Evolutionary conservation across 192 early-diverging fungal species (phyloP).

Genomic region (Backusella australiensis): DNA sequence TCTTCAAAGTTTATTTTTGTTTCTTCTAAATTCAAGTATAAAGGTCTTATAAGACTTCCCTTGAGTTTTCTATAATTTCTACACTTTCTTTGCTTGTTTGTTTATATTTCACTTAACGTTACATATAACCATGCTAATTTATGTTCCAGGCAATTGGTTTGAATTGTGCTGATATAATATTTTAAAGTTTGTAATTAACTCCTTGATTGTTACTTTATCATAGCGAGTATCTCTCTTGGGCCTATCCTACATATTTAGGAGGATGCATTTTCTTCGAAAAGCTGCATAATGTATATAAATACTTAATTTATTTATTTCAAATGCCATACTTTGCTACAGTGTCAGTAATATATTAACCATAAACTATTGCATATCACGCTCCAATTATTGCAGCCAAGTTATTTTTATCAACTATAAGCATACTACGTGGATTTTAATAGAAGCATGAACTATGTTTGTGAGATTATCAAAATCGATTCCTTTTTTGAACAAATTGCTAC

Average conservation of each 20-base stretch:
- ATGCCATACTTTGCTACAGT: not conserved
- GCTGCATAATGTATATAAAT: not conserved
- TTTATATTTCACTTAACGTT: not conserved
- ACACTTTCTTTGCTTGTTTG: not conserved
- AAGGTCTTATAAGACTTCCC: not conserved
- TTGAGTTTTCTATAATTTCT: not conserved
- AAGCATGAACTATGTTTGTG: not conserved
- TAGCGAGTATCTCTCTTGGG: not conserved
- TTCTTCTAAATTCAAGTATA: not conserved
- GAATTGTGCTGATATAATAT: not conserved
- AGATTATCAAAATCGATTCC: not conserved
- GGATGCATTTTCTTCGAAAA: not conserved
- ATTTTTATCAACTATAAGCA: not conserved
- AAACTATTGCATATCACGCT: not conserved
- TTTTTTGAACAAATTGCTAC: not conserved
- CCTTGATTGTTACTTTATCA: not conserved
- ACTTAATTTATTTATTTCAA: not conserved
- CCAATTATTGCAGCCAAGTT: not conserved
- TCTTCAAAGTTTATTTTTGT: not conserved
- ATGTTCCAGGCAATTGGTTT: not conserved
- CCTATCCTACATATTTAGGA: not conserved
- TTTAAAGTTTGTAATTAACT: conserved; percentile 6
- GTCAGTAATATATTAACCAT: not conserved
- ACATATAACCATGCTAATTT: not conserved
- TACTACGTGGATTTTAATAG: not conserved